phyloP scores from a whole-genome alignment of 1,139 yeast species.

The Geotrichum reessii region DNA sequence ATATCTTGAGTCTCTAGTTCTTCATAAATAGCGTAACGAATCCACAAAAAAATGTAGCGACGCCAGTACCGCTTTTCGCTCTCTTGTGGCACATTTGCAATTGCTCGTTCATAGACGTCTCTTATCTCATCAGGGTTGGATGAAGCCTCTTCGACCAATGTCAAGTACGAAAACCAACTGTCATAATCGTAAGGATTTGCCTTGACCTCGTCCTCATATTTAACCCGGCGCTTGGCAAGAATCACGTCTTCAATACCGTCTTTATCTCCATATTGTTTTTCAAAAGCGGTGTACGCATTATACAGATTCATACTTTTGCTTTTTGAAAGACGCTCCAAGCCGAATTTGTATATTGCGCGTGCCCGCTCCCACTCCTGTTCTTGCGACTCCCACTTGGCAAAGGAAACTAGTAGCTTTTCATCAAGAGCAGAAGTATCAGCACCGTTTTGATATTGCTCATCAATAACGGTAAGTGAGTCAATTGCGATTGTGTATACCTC shows the following conservation, averaged over 20 bases:
- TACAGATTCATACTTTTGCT: constrained; percentile 42
- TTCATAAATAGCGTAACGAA: constrained; percentile 57
- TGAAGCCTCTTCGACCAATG: constrained; percentile 42
- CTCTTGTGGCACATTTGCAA: constrained; percentile 40
- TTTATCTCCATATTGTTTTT: constrained; percentile 56
- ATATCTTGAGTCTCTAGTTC: constrained; percentile 48
- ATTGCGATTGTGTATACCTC: constrained; percentile 64
- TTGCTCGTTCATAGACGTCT: constrained; percentile 45
- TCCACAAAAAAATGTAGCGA: constrained; percentile 65
- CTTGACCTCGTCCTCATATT: constrained; percentile 48
- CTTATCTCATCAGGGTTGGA: constrained; percentile 31
- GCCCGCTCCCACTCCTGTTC: constrained; percentile 63
- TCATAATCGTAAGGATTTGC: constrained; percentile 58
- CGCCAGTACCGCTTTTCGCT: constrained; percentile 49
- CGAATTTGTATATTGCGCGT: constrained; percentile 52
- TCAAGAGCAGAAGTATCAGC: constrained; percentile 29
- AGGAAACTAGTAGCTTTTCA: constrained; percentile 44
- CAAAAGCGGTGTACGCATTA: constrained; percentile 52
- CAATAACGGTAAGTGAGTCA: constrained; percentile 43
- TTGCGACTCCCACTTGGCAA: constrained; percentile 72
- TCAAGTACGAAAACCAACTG: constrained; percentile 73
- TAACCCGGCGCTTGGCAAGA: constrained; percentile 47
- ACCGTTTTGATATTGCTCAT: constrained; percentile 22
- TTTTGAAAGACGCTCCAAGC: constrained; percentile 46
- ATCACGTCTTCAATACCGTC: constrained; percentile 51